Conservation (phyloP, 768 basidiomycete genomes). For the Lepiota venenata region DNA sequence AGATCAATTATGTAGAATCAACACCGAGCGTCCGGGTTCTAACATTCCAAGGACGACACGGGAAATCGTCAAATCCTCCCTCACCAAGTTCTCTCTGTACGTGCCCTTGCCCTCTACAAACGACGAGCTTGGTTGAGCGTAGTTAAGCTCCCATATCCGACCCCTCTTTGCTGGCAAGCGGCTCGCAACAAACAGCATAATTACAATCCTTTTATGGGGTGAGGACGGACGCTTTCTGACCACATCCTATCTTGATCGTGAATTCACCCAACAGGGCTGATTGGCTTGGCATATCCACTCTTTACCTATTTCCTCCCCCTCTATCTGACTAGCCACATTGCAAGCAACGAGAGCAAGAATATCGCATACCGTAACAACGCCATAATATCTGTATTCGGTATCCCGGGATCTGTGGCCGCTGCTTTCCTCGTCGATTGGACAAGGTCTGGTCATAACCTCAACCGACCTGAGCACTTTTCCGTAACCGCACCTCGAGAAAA, state of each 20-base stretch:
- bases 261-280: constrained; percentile 25
- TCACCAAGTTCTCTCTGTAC: constrained; percentile 38
- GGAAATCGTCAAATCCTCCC: constrained; percentile 28
- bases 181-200: constrained; percentile 40
- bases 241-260: not conserved
- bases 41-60: constrained; percentile 20
- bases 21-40: constrained; percentile 22
- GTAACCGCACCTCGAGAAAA: no score
- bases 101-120: constrained; percentile 7
- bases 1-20: constrained; percentile 32
- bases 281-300: constrained; percentile 53
- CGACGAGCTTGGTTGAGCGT: not conserved
- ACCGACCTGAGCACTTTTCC: not conserved
- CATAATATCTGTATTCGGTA: constrained; percentile 42
- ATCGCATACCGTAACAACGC: constrained; percentile 45
- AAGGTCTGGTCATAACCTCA: constrained; percentile 15
- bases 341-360: constrained; percentile 19
- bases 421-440: constrained; percentile 43
- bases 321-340: constrained; percentile 36
- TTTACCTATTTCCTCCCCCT: constrained; percentile 50
- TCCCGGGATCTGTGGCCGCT: constrained; percentile 47
- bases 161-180: constrained; percentile 45
- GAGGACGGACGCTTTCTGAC: constrained; percentile 11
- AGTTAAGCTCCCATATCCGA: constrained; percentile 41
- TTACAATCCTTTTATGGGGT: constrained; percentile 54